These are phyloP conservation scores for Onygenales sp. DNA, from an alignment of 2,329 filamentous ascomycete species.

Conservation along the genomic window DNA sequence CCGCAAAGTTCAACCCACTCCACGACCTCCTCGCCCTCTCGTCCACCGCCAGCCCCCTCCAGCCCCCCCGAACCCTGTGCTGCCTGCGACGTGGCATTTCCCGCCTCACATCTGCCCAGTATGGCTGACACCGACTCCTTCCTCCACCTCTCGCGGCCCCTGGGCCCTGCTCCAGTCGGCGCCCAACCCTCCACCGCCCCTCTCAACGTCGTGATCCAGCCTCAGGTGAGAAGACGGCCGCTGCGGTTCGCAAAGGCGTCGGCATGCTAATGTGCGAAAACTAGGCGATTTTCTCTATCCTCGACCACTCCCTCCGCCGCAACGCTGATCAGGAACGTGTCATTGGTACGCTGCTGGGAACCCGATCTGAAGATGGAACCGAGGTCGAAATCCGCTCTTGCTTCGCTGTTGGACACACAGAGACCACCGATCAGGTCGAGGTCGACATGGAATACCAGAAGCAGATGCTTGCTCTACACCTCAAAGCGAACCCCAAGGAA, in stretches of 20 bases:
- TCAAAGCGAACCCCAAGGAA: constrained; percentile 90
- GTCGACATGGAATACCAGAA: constrained; percentile 99
- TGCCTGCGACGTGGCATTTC: not conserved
- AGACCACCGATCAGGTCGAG: constrained; percentile 97
- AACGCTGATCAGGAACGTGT: constrained; percentile 90
- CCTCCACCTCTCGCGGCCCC: constrained; percentile 85
- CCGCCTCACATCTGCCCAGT: constrained; percentile 31
- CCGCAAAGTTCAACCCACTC: constrained; percentile 7
- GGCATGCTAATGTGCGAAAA: constrained; percentile 10
- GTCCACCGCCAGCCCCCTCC: not conserved
- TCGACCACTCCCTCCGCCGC: constrained; percentile 87
- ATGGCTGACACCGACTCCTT: constrained; percentile 83
- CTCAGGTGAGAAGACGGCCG: constrained; percentile 57
- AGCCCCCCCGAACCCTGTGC: not conserved
- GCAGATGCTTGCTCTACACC: constrained; percentile 92
- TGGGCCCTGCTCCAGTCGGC: constrained; percentile 71
- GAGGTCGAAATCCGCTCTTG: constrained; percentile 93
- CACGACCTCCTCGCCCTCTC: constrained; percentile 5
- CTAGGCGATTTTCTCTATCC: constrained; percentile 55
- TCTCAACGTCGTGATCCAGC: constrained; percentile 88
- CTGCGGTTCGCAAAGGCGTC: not conserved
- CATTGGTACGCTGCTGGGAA: constrained; percentile 89
- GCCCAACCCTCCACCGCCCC: constrained; percentile 80
- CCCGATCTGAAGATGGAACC: constrained; percentile 89
- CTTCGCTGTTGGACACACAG: constrained; percentile 97